Conservation (phyloP, 176 grass and related monocot genomes). For the Oropetium thomaeum region DNA sequence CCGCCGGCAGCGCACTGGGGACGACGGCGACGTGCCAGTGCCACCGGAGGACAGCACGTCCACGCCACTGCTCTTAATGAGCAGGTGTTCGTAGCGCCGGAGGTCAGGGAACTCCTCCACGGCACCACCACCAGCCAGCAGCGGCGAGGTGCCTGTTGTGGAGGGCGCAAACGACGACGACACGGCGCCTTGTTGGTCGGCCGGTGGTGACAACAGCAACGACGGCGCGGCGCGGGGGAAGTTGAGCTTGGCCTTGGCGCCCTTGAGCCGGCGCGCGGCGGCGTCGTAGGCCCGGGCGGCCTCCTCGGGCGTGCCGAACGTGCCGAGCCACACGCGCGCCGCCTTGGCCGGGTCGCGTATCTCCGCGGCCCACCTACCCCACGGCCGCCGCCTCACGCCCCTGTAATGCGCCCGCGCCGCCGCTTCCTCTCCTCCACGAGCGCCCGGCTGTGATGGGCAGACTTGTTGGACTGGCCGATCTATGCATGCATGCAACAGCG, state of each 20-base stretch:
- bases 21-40: no score
- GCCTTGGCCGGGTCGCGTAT: constrained; percentile 55
- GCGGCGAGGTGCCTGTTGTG: not conserved
- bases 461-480: not conserved
- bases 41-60: no score
- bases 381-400: constrained; percentile 64
- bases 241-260: constrained; percentile 49
- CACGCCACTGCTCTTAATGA: not conserved
- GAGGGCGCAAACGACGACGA: not conserved
- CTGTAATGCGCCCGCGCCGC: constrained; percentile 22
- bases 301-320: constrained; percentile 30
- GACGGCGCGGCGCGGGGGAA: not conserved
- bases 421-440: not conserved
- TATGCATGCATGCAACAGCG: not conserved
- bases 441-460: no score
- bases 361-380: constrained; percentile 76
- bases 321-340: constrained; percentile 40
- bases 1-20: no score
- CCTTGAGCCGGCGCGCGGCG: constrained; percentile 29
- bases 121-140: no score
- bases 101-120: constrained; percentile 24
- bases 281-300: constrained; percentile 35
- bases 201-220: not conserved
- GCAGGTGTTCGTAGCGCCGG: constrained; percentile 18
- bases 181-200: not conserved